Base-by-base conservation (phyloP, 306 rosid genomes). In the Gastrolobium villosum region DNA sequence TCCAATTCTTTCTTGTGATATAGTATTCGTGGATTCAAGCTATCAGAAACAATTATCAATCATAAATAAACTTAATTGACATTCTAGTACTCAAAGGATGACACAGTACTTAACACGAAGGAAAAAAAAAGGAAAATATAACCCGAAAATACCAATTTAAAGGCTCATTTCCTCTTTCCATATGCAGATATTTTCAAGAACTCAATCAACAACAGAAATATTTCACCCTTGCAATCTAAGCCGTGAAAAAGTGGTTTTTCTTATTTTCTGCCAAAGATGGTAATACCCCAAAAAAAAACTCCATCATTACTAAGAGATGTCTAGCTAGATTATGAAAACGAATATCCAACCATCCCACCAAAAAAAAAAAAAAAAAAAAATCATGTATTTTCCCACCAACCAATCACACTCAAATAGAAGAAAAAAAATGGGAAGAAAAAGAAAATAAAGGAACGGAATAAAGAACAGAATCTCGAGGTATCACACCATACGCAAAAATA, bases 1-100 rank as follows among this genome's bases (percentile, higher is more conserved):
- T 84, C 82, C 39, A 50, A 84, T 84, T 76, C 80, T 76, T 70
- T 76, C 77, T 80, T 82, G 64, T 10, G 72, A 52, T 65, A 26
- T 37, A 8, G 70, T 39, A 54, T 39, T 77, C 69, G 75, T 37
- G 43, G 56, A 79, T 70, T 34, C 56, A 60, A 70, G 66, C 46
- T 55, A 75, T 45, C 50, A 61, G 59, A 79, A 66, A 74, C 69
- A 71, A 71, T 46, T 41, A 65, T 40, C 70, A 60, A 14, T 26
- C 10, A 79, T 7, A 67, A 70, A 79, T 72, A 61, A 62, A 69
- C 78, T 8, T 45, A 61, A 32, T 40, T 41, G 52, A 46, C 44
- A 78, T 72, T 35, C 74, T 65, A 73, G 66, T 36, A 73, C 20
- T 61, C 75, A 69, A 13, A 67, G 59, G 15, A 60, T 67, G 67